phyloP scores from a whole-genome alignment of 306 rosid genomes.

The Quercus robur region DNA sequence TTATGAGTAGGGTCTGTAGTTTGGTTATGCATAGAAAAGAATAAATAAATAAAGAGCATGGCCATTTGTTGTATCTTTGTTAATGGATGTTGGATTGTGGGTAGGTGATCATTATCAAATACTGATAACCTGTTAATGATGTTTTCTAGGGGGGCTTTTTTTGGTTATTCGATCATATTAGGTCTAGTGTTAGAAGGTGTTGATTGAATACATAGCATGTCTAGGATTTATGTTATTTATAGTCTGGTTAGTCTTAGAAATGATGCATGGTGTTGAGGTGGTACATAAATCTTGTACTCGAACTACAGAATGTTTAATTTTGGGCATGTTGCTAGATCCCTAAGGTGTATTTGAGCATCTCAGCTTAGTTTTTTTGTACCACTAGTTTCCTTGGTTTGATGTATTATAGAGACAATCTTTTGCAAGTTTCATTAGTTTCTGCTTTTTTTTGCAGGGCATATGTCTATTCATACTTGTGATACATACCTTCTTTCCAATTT shows the following conservation, averaged over 20 bases:
- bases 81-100: neutral
- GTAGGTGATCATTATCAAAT: neutral
- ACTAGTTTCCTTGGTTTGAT: slow-evolving; percentile 8
- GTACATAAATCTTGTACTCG: neutral
- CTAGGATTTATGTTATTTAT: neutral
- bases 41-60: neutral
- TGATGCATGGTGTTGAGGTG: neutral
- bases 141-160: neutral
- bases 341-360: slow-evolving; percentile 7
- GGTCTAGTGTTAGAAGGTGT: neutral
- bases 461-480: slow-evolving; percentile 51
- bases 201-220: neutral
- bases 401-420: neutral
- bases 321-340: slow-evolving; percentile 8
- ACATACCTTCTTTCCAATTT: slow-evolving; percentile 74
- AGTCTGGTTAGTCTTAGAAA: neutral
- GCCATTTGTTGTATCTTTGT: neutral
- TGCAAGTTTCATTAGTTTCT: neutral
- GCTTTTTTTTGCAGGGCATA: slow-evolving; percentile 57
- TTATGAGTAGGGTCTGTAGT: neutral
- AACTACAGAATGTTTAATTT: neutral
- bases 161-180: neutral
- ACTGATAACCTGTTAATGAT: neutral
- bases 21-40: neutral
- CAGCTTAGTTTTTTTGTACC: slow-evolving; percentile 8